These are phyloP conservation scores for Teratosphaeria gauchensis DNA, from an alignment of 2,329 filamentous ascomycete species.

Conservation along the genomic window DNA sequence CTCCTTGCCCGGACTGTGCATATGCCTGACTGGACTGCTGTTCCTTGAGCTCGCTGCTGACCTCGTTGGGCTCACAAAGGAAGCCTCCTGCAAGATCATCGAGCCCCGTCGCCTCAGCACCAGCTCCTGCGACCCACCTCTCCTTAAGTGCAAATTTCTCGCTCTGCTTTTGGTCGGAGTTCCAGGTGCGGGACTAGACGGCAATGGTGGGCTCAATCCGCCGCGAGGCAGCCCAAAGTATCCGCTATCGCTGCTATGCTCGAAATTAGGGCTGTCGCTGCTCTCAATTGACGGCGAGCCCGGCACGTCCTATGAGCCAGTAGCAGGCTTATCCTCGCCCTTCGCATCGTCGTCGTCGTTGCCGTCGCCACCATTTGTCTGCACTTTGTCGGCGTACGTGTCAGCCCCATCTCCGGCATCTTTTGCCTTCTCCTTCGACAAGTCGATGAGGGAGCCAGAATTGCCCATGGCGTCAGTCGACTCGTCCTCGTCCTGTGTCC, in stretches of 20 bases:
- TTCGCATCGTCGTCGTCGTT: neutral
- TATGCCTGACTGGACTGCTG: constrained; percentile 1
- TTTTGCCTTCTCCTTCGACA: constrained; percentile 14
- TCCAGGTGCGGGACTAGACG: neutral
- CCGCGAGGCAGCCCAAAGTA: neutral
- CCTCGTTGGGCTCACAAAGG: neutral
- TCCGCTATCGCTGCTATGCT: neutral
- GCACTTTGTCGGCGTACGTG: neutral
- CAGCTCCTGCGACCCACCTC: neutral
- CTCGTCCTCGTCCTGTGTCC: constrained; percentile 5
- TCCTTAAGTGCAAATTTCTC: neutral
- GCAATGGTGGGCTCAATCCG: neutral
- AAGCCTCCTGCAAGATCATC: neutral
- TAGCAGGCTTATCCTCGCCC: neutral
- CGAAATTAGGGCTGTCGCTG: neutral
- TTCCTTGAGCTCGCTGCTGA: neutral
- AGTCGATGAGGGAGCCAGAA: constrained; percentile 18
- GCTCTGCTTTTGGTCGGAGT: neutral
- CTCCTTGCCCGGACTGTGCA: constrained; percentile 4
- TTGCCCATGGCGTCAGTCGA: constrained; percentile 23
- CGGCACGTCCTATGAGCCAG: neutral
- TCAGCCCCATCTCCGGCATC: constrained; percentile 4
- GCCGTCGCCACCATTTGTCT: neutral
- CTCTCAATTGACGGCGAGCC: neutral
- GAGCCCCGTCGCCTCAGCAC: neutral